These are phyloP conservation scores for Forsythia viridissima DNA, from an alignment of 257 asterid species.

Conservation along the genomic window DNA sequence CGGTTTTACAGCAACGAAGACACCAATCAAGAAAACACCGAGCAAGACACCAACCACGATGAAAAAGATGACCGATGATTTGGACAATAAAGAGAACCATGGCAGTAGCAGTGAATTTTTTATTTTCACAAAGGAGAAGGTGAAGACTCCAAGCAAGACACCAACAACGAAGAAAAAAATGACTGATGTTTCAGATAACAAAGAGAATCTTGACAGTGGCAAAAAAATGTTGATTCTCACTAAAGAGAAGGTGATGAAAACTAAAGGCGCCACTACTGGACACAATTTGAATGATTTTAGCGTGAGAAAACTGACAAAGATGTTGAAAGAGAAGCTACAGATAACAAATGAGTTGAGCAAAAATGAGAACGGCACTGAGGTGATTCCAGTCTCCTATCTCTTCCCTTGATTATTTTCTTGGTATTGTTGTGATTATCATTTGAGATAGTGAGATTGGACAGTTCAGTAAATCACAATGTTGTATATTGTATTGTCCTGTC, in stretches of 20 bases:
- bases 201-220: conserved; percentile 54
- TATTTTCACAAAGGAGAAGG: conserved; percentile 28
- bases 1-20: conserved; percentile 26
- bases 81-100: conserved; percentile 62
- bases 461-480: no score
- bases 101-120: conserved; percentile 31
- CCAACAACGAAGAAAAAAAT: conserved; percentile 9
- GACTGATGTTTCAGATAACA: conserved; percentile 41
- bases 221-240: conserved; percentile 21
- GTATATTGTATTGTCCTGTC: not conserved
- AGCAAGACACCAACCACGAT: conserved; percentile 22
- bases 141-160: conserved; percentile 25
- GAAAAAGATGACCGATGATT: conserved; percentile 10
- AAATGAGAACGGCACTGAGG: conserved; percentile 27
- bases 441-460: no score
- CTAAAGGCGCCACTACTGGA: conserved; percentile 14
- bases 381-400: not conserved
- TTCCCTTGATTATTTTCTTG: not conserved
- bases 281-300: conserved; percentile 30
- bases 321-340: conserved; percentile 36
- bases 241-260: conserved; percentile 28
- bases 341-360: conserved; percentile 20
- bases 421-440: not conserved
- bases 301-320: conserved; percentile 40
- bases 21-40: conserved; percentile 19